A percentile compares a stretch with the other conserved stretches of the same genome.
Evolutionary conservation across 2,329 filamentous ascomycete species (phyloP).

Genomic region (Botryosphaeria dothidea): DNA sequence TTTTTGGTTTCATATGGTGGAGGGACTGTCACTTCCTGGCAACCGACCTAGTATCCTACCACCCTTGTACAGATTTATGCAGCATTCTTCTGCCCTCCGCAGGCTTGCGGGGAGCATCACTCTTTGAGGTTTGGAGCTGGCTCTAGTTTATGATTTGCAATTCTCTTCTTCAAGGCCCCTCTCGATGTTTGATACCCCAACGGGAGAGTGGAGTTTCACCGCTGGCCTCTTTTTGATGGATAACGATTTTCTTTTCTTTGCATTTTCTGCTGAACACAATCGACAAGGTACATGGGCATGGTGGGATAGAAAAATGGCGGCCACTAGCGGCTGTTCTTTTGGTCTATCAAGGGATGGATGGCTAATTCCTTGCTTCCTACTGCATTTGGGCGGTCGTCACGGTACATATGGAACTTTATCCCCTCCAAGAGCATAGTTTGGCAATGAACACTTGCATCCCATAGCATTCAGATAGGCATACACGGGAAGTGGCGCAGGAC

Average conservation of each 20-base stretch:
- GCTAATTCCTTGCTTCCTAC: not conserved
- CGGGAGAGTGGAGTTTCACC: not conserved
- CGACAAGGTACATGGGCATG: not conserved
- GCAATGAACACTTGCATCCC: not conserved
- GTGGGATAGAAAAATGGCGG: conserved; percentile 1
- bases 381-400: not conserved
- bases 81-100: conserved; percentile 1
- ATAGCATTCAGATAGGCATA: not conserved
- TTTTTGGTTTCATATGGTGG: not conserved
- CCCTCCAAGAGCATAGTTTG: not conserved
- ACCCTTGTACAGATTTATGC: conserved; percentile 10
- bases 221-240: not conserved
- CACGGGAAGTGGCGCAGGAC: not conserved
- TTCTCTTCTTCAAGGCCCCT: conserved; percentile 7
- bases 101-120: not conserved
- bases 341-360: not conserved
- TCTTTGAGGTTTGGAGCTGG: conserved; percentile 9
- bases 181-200: conserved; percentile 13
- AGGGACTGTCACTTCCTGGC: conserved; percentile 2
- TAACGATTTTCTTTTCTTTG: conserved; percentile 7
- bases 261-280: not conserved
- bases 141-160: conserved; percentile 1
- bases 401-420: conserved; percentile 6
- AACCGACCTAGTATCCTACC: not conserved
- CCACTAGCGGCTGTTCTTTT: not conserved